Evolutionary conservation across 108 stramenopile genomes (phyloP).

Genomic region (Schizochytrium sp.): DNA sequence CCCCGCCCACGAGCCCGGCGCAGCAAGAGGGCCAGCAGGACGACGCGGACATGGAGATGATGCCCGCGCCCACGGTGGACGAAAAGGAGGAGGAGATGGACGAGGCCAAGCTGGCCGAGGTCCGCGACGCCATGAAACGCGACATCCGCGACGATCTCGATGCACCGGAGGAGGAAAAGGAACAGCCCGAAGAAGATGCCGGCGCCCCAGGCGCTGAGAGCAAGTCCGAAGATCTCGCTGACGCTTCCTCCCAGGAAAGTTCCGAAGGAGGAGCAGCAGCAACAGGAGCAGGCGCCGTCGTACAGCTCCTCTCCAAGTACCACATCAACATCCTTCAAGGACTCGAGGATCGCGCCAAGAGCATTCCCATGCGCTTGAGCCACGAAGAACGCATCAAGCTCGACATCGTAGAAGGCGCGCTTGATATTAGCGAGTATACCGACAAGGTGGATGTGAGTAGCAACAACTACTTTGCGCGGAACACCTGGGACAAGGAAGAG

Average conservation of each 20-base stretch:
- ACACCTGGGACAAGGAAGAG: not conserved
- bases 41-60: not conserved
- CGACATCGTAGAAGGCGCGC: conserved; percentile 3
- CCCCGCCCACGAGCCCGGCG: not conserved
- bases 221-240: not conserved
- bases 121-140: conserved; percentile 3
- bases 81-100: conserved; percentile 3
- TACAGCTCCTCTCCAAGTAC: not conserved
- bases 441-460: conserved; percentile 23
- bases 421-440: conserved; percentile 27
- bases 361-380: conserved; percentile 18
- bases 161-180: not conserved
- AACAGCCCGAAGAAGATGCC: not conserved
- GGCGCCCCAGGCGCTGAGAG: not conserved
- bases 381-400: conserved; percentile 14
- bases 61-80: not conserved
- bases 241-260: not conserved
- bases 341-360: not conserved
- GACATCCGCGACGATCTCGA: conserved; percentile 6
- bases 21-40: not conserved
- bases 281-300: not conserved
- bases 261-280: no score
- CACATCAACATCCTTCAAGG: not conserved
- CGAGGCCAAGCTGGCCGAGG: not conserved
- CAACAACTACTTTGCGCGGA: conserved; percentile 23